Conservation (phyloP, 2,329 filamentous ascomycete species). For the Colletotrichum abscissum region DNA sequence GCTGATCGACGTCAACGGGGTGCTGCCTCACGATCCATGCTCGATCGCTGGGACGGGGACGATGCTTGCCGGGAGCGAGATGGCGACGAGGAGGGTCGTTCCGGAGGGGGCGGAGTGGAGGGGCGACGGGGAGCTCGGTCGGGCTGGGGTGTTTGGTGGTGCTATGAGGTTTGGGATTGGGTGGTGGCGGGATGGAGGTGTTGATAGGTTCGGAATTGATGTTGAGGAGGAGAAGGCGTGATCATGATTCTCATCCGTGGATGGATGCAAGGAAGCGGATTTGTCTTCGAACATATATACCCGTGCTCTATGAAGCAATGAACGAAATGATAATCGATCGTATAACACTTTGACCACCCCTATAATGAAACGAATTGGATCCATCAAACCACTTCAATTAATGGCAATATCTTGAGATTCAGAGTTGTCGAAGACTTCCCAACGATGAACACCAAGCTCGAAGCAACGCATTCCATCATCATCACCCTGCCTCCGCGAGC, state of each 20-base stretch:
- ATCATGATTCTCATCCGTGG: background rate
- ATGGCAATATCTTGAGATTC: too few relatives aligned
- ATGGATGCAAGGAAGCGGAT: background rate
- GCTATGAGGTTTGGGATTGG: conserved; percentile 37
- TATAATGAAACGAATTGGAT: background rate
- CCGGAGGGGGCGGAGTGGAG: conserved; percentile 43
- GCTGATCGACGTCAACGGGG: conserved; percentile 37
- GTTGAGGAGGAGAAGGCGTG: background rate
- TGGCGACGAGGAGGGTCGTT: conserved; percentile 38
- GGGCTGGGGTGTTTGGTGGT: conserved; percentile 31
- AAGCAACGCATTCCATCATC: too few relatives aligned
- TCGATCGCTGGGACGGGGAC: conserved; percentile 43
- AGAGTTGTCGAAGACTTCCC: too few relatives aligned
- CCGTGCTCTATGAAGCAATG: background rate
- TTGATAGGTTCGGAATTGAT: conserved; percentile 10
- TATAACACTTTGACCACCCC: background rate
- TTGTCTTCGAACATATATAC: background rate
- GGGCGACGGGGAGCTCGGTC: conserved; percentile 36
- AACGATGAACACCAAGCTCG: too few relatives aligned
- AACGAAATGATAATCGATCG: background rate
- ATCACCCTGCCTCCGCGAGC: too few relatives aligned
- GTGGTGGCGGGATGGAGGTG: conserved; percentile 2
- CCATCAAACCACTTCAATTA: too few relatives aligned
- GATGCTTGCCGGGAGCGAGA: conserved; percentile 41
- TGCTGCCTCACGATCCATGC: conserved; percentile 45